These are phyloP conservation scores for Hansenula sp. DNA, from an alignment of 1,139 yeast genomes.

Conservation along the genomic window DNA sequence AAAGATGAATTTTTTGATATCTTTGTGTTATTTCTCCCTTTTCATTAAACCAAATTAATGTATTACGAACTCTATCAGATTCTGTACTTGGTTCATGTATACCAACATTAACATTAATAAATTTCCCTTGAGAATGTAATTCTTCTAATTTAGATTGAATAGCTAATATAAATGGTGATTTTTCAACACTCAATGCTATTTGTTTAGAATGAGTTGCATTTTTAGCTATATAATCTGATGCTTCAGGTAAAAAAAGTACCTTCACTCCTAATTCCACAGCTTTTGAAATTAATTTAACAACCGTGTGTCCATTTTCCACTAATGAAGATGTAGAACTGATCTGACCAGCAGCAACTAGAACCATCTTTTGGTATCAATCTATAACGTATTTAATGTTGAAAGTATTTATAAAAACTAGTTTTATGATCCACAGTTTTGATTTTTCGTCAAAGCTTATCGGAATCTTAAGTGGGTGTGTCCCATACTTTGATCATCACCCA, in stretches of 20 bases:
- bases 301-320: slow-evolving; percentile 52
- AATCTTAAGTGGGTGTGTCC: too few relatives aligned
- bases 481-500: too few relatives aligned
- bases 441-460: too few relatives aligned
- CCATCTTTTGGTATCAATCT: too few relatives aligned
- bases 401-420: too few relatives aligned
- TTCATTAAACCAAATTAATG: slow-evolving; percentile 64
- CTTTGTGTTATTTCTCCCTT: slow-evolving; percentile 59
- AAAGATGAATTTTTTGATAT: slow-evolving; percentile 84
- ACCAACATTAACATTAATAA: slow-evolving; percentile 59
- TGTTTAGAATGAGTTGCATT: slow-evolving; percentile 60
- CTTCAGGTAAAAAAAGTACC: slow-evolving; percentile 86
- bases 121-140: slow-evolving; percentile 26
- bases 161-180: slow-evolving; percentile 44
- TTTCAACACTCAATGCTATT: slow-evolving; percentile 48
- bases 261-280: slow-evolving; percentile 59
- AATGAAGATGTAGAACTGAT: slow-evolving; percentile 70
- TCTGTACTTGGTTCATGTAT: slow-evolving; percentile 68
- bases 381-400: too few relatives aligned
- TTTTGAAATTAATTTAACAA: slow-evolving; percentile 49
- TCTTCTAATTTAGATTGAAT: slow-evolving; percentile 44
- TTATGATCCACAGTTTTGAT: too few relatives aligned
- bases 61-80: slow-evolving; percentile 54
- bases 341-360: slow-evolving; percentile 80
- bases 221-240: slow-evolving; percentile 79